Percentiles rank a stretch among this genome's conserved stretches.
phyloP scores from a whole-genome alignment of 2,329 filamentous ascomycete species.

The Diaporthe aspalathi region DNA sequence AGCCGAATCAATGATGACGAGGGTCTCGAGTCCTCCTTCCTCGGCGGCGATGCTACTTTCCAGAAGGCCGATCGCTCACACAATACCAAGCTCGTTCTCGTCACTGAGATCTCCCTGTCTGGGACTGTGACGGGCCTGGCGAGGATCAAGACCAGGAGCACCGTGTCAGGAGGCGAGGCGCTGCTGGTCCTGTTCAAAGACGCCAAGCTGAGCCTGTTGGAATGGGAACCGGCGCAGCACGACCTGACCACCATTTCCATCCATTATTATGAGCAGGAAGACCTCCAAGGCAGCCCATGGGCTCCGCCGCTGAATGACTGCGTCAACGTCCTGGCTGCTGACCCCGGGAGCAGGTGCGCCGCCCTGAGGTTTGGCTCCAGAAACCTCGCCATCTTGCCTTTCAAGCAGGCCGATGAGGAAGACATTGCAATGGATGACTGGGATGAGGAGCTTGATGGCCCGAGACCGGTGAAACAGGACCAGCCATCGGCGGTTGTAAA shows the following conservation, averaged over 20 bases:
- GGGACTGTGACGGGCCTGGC: slow-evolving; percentile 88
- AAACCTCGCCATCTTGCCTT: slow-evolving; percentile 93
- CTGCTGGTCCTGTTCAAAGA: slow-evolving; percentile 87
- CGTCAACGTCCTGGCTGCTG: slow-evolving; percentile 84
- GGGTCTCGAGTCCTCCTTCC: slow-evolving; percentile 73
- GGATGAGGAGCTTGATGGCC: slow-evolving; percentile 83
- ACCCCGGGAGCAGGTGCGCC: slow-evolving; percentile 92
- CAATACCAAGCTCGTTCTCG: slow-evolving; percentile 82
- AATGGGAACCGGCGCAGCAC: slow-evolving; percentile 89
- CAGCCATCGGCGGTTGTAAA: slow-evolving; percentile 54
- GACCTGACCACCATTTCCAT: slow-evolving; percentile 90
- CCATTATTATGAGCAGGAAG: slow-evolving; percentile 97
- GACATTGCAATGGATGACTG: slow-evolving; percentile 93
- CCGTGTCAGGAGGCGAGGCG: slow-evolving; percentile 84
- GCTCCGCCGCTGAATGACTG: slow-evolving; percentile 79
- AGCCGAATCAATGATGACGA: slow-evolving; percentile 69
- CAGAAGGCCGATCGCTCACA: slow-evolving; percentile 72
- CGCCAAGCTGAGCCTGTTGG: slow-evolving; percentile 90
- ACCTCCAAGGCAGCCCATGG: slow-evolving; percentile 85
- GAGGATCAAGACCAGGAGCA: slow-evolving; percentile 77
- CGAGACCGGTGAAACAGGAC: slow-evolving; percentile 63
- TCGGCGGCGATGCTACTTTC: slow-evolving; percentile 71
- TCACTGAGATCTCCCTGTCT: slow-evolving; percentile 85
- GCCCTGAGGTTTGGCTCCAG: slow-evolving; percentile 91
- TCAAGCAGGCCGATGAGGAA: slow-evolving; percentile 80